Conservation (phyloP, 2,329 filamentous ascomycete genomes). For the Dendryphion nanum region DNA sequence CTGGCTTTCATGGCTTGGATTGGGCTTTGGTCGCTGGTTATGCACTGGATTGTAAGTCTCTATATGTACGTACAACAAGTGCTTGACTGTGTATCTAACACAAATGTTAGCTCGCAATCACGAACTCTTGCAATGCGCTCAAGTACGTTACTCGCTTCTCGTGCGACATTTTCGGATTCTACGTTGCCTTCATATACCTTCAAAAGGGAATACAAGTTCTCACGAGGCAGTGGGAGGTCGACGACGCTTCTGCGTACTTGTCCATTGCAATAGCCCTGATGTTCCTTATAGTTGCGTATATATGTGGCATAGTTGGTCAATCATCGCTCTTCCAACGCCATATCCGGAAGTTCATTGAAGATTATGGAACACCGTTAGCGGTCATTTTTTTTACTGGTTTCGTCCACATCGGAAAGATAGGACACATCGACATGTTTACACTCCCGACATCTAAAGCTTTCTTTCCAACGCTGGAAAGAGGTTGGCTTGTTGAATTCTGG, state of each 20-base stretch:
- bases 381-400: slow-evolving; percentile 85
- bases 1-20: slow-evolving; percentile 92
- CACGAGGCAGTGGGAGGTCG: slow-evolving; percentile 65
- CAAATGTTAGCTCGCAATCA: slow-evolving; percentile 2
- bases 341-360: slow-evolving; percentile 78
- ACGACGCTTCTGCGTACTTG: slow-evolving; percentile 68
- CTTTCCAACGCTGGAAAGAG: slow-evolving; percentile 69
- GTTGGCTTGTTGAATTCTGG: slow-evolving; percentile 83
- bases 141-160: slow-evolving; percentile 88
- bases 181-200: slow-evolving; percentile 87
- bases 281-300: slow-evolving; percentile 74
- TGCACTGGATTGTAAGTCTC: slow-evolving; percentile 70
- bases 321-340: slow-evolving; percentile 72
- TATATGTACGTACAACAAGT: no score
- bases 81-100: no score
- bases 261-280: slow-evolving; percentile 74
- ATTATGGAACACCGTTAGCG: slow-evolving; percentile 73
- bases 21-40: slow-evolving; percentile 79
- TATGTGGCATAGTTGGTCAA: slow-evolving; percentile 68
- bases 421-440: slow-evolving; percentile 64
- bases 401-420: slow-evolving; percentile 81
- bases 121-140: slow-evolving; percentile 82
- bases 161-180: slow-evolving; percentile 92
- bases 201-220: slow-evolving; percentile 89
- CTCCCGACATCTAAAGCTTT: slow-evolving; percentile 78